Evolutionary conservation across 306 rosid species (phyloP).

Genomic region (Cucurbita moschata): DNA sequence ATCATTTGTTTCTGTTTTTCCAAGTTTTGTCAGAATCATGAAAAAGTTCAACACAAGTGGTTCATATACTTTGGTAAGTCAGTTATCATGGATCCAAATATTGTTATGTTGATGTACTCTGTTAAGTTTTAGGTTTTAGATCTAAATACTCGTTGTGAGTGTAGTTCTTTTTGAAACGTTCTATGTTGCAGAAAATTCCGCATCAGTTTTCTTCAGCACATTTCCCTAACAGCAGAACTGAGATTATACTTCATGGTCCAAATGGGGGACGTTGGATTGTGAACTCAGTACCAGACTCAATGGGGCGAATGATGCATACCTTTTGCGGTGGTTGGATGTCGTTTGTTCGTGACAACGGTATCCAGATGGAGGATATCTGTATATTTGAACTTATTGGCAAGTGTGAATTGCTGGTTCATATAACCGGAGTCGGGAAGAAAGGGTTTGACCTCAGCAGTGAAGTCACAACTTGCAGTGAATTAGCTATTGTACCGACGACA

Average conservation of each 20-base stretch:
- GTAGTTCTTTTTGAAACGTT: neutral
- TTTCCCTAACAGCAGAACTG: conserved; percentile 66
- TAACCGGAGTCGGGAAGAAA: conserved; percentile 50
- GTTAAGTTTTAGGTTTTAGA: neutral
- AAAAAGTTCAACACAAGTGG: conserved; percentile 81
- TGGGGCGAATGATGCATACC: conserved; percentile 64
- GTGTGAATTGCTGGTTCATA: conserved; percentile 56
- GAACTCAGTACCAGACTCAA: conserved; percentile 78
- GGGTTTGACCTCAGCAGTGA: conserved; percentile 38
- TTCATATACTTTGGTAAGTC: conserved; percentile 76
- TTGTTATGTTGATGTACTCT: neutral
- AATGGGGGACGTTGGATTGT: conserved; percentile 74
- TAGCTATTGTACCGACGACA: conserved; percentile 26
- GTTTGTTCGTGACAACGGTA: conserved; percentile 71
- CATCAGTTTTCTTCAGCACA: conserved; percentile 64
- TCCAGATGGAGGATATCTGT: conserved; percentile 70
- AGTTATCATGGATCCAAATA: conserved; percentile 4
- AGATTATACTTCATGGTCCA: conserved; percentile 53
- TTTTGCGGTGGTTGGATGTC: conserved; percentile 97
- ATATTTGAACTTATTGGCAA: conserved; percentile 64
- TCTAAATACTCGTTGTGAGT: neutral
- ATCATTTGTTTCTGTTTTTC: conserved; percentile 66
- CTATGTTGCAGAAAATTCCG: conserved; percentile 64
- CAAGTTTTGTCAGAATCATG: conserved; percentile 82
- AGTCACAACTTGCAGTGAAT: conserved; percentile 20